Evolutionary conservation across 2,329 filamentous ascomycete genomes (phyloP).

Genomic region (Cytospora leucostoma): DNA sequence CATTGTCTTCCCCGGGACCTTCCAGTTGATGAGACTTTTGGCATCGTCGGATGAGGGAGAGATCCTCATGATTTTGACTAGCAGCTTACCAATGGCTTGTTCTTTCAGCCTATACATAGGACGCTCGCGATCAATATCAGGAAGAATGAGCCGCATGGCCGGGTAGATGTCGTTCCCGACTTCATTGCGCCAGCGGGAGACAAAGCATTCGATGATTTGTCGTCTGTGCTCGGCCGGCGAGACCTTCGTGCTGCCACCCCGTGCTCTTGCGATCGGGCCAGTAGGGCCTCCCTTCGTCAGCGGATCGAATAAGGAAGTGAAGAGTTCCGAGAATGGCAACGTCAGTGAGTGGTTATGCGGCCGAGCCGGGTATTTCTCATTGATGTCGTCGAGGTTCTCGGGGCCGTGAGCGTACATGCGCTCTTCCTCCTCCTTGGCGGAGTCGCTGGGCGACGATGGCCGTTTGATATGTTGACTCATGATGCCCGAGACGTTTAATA

Average conservation of each 20-base stretch:
- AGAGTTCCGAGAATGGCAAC: slow-evolving; percentile 79
- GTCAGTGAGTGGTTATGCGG: slow-evolving; percentile 81
- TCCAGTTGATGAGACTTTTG: slow-evolving; percentile 86
- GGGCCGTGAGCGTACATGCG: slow-evolving; percentile 50
- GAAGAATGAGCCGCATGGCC: slow-evolving; percentile 85
- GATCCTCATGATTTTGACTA: slow-evolving; percentile 93
- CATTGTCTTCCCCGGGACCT: slow-evolving; percentile 71
- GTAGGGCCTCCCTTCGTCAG: slow-evolving; percentile 72
- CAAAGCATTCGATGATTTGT: slow-evolving; percentile 82
- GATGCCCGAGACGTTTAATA: slow-evolving; percentile 5
- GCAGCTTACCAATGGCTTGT: slow-evolving; percentile 81
- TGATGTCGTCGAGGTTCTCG: slow-evolving; percentile 45
- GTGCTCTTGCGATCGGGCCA: slow-evolving; percentile 54
- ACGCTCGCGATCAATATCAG: slow-evolving; percentile 88
- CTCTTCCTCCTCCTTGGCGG: slow-evolving; percentile 52
- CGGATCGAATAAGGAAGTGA: slow-evolving; percentile 78
- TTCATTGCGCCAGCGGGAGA: slow-evolving; percentile 81
- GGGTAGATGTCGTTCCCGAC: slow-evolving; percentile 94
- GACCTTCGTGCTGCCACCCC: slow-evolving; percentile 61
- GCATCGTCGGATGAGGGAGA: slow-evolving; percentile 88
- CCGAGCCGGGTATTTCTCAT: slow-evolving; percentile 65
- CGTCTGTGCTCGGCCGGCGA: slow-evolving; percentile 77
- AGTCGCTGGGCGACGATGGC: slow-evolving; percentile 38
- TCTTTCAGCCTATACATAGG: slow-evolving; percentile 95
- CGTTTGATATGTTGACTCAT: slow-evolving; percentile 39